A percentile compares a stretch with the other conserved stretches of the same genome.
Conservation (phyloP, 2,329 filamentous ascomycete genomes). For the Talaromyces sp. region DNA sequence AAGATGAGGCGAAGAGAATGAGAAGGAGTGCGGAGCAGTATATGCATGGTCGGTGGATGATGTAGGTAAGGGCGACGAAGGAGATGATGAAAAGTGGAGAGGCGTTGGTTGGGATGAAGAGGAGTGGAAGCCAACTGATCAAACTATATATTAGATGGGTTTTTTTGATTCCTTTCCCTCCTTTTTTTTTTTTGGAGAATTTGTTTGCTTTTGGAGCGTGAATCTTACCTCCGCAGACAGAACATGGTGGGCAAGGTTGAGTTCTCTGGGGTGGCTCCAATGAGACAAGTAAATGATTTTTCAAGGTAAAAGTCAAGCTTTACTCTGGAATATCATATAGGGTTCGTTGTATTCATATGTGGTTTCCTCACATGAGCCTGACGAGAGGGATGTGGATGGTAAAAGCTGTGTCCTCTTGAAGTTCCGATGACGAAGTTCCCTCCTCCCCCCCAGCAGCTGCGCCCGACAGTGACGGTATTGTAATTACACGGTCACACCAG, state of each 20-base stretch:
- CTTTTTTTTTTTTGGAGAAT: neutral
- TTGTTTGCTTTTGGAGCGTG: neutral
- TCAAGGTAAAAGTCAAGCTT: neutral
- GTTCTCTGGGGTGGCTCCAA: too few species aligned
- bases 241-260: constrained; percentile 55
- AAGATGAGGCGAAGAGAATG: constrained; percentile 89
- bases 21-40: constrained; percentile 97
- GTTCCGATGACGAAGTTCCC: too few species aligned
- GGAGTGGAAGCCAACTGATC: constrained; percentile 78
- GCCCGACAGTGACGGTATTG: neutral
- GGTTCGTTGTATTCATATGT: too few species aligned
- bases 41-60: constrained; percentile 93
- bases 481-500: neutral
- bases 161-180: neutral
- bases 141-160: neutral
- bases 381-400: too few species aligned
- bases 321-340: neutral
- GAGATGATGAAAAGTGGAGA: constrained; percentile 83
- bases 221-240: constrained; percentile 66
- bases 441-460: neutral
- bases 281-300: neutral
- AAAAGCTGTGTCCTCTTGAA: too few species aligned
- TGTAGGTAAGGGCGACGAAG: constrained; percentile 91
- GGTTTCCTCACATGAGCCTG: too few species aligned
- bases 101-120: constrained; percentile 85